Base-by-base conservation (phyloP, 2,329 filamentous ascomycete genomes). In the Pseudopyricularia cyperi region DNA sequence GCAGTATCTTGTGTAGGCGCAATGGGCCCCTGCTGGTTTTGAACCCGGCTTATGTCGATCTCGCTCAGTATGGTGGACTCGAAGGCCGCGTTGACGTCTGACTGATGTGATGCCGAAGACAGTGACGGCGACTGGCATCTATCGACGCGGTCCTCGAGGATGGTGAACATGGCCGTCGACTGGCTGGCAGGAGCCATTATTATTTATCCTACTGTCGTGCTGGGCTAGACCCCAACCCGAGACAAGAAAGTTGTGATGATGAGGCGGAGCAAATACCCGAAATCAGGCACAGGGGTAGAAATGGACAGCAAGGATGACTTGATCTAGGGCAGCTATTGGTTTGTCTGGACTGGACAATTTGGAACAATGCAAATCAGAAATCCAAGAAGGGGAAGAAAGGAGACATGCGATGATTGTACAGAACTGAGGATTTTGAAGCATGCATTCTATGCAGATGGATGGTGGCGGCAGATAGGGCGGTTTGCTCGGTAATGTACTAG, bases 261-360 rank as follows among this genome's bases (percentile, higher is more conserved):
- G 46, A 48, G 46, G 46, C 46, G 46, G 39, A 44, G 39, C 39
- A 26, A 44, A 44, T 44, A 44, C 39, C 39, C 39, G 39, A 44
- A 44, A 44, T 44, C 39, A 44, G 39, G 24, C 39, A 44, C 39
- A 44, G 39, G 39, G 39, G 39, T 44, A 5, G 4, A 9, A 30
- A 4, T 5, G 19, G 19, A 24, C 6, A 19, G 39, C 39, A 22
- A 44, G 39, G 19, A 9, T 44, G 17, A 44, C 2, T 24, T 24
- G 39, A 44, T 22, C 39, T 14, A 24, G 11, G 39, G 19, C 11
- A 44, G 39, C 39, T 44, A 44, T 22, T 24, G 17, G 19, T 44
- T 14, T 14, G 39, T 14, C 37, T 42, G 6, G n/a, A 17, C 11
- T 26, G 39, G 19, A 24, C 4, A 19, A 44, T 24, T 44, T 14